Percentiles rank a stretch among this genome's conserved stretches.
Evolutionary conservation across 495 filamentous ascomycete genomes (phyloP).

Genomic region (Thermothielavioides terrestris): DNA sequence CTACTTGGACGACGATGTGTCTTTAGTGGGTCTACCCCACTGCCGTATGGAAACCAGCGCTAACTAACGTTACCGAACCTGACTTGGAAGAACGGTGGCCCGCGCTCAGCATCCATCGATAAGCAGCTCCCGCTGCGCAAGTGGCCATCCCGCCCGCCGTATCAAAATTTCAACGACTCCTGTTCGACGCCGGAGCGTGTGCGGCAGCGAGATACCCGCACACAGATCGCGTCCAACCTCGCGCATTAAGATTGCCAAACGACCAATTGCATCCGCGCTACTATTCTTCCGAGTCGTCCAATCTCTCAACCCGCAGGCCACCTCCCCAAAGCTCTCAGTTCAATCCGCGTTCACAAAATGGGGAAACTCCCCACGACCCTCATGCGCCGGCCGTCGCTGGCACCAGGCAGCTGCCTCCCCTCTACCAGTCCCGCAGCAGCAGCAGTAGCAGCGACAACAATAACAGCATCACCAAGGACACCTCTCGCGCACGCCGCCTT

Average conservation of each 20-base stretch:
- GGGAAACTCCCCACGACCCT: slow-evolving; percentile 23
- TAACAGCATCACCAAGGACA: slow-evolving; percentile 9
- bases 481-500: not conserved
- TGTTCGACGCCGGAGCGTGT: not conserved
- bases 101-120: no score
- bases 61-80: slow-evolving; percentile 13
- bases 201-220: no score
- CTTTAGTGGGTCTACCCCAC: no score
- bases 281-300: not conserved
- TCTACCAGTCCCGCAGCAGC: not conserved
- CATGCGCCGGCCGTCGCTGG: slow-evolving; percentile 17
- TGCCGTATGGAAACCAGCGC: no score
- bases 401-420: not conserved
- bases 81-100: no score
- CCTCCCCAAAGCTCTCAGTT: not conserved
- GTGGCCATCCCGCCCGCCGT: slow-evolving; percentile 8
- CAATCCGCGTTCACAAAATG: slow-evolving; percentile 13
- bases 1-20: no score
- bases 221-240: no score
- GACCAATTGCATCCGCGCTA: slow-evolving; percentile 1
- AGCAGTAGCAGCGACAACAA: not conserved
- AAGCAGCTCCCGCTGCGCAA: slow-evolving; percentile 6
- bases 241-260: not conserved
- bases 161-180: slow-evolving; percentile 21
- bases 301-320: not conserved